Evolutionary conservation across 106 monocot species (phyloP), one percentile per base, ranked within the genome.

Genomic region (Acorus gramineus): DNA sequence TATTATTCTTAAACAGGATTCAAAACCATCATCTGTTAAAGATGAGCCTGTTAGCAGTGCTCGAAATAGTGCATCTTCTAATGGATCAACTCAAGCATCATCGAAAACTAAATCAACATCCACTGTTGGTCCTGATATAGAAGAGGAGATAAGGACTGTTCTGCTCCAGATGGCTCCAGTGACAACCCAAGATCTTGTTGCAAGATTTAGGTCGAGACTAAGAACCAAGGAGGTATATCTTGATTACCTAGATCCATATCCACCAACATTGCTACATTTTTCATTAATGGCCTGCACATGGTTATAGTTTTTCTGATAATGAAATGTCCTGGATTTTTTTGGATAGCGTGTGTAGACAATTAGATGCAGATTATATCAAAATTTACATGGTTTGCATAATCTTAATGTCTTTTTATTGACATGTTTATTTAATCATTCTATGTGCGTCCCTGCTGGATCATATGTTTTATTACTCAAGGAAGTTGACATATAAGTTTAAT

Each of bases 131-230:
- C 85, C 95, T 59, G 91, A 91, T 52, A 79, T 87, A 14, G 91
- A 91, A 75, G 91, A 98, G 2, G 96, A 98, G 76, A 91, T 98
- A 50, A 78, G 91, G 55, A 64, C 68, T 71, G 87, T 81, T 74
- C 78, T 98, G 53, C 68, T 81, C 53, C 69, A 76, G 11, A 73
- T 61, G 66, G 76, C 80, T 62, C 87, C 87, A 42, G 64, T 91
- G 9, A 98, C 91, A 11, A 96, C 96, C 65, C 96, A 96, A 71
- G 85, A 91, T 11, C 70, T 96, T 46, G 96, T 91, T 59, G 80
- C 78, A 45, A 80, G 67, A 64, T 96, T 96, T 47, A 96, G 83
- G 67, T 78, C 84, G 3, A 77, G 95, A 45, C 75, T 95, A 9
- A 84, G 79, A 73, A 69, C 73, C 5, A 50, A 63, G 46, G 84